A percentile compares a stretch with the other conserved stretches of the same genome.
These are phyloP conservation scores for Acanthamoeba sp. DNA, from an alignment of 208 protist species.

Conservation along the genomic window DNA sequence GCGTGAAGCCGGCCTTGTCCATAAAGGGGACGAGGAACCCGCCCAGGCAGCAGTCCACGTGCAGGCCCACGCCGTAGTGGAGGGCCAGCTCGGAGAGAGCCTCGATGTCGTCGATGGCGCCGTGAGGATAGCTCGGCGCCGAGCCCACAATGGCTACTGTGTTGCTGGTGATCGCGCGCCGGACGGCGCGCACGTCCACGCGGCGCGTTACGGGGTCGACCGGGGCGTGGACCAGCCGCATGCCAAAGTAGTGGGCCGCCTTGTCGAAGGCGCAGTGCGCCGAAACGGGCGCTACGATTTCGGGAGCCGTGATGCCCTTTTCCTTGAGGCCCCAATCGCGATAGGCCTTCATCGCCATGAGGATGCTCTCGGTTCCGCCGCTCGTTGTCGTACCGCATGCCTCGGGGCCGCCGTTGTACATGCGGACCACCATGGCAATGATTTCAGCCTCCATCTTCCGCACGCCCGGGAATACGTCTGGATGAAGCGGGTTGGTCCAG, in stretches of 20 bases:
- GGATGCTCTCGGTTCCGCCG: constrained; percentile 92
- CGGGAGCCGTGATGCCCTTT: constrained; percentile 93
- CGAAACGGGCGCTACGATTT: constrained; percentile 93
- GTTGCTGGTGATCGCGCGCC: constrained; percentile 95
- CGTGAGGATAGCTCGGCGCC: constrained; percentile 96
- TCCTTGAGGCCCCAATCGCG: constrained; percentile 91
- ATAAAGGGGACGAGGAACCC: constrained; percentile 98
- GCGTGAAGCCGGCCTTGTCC: constrained; percentile 92
- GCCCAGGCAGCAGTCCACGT: constrained; percentile 99
- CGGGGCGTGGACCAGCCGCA: constrained; percentile 95
- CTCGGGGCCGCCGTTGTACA: constrained; percentile 95
- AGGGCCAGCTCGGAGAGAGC: constrained; percentile 93
- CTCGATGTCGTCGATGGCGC: constrained; percentile 91
- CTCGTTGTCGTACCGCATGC: constrained; percentile 97
- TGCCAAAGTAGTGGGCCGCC: constrained; percentile 96
- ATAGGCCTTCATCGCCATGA: constrained; percentile 98
- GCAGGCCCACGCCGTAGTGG: constrained; percentile 94
- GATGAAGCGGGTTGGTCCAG: constrained; percentile 96
- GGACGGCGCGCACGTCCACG: constrained; percentile 91
- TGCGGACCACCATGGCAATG: constrained; percentile 95
- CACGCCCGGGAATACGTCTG: constrained; percentile 95
- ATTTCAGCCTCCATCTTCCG: constrained; percentile 99
- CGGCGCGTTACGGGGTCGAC: constrained; percentile 90
- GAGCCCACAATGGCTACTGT: constrained; percentile 96
- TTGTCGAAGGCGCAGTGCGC: constrained; percentile 99